Base-by-base conservation (phyloP, 2,329 filamentous ascomycete species). In the Endoconidiophora polonica region DNA sequence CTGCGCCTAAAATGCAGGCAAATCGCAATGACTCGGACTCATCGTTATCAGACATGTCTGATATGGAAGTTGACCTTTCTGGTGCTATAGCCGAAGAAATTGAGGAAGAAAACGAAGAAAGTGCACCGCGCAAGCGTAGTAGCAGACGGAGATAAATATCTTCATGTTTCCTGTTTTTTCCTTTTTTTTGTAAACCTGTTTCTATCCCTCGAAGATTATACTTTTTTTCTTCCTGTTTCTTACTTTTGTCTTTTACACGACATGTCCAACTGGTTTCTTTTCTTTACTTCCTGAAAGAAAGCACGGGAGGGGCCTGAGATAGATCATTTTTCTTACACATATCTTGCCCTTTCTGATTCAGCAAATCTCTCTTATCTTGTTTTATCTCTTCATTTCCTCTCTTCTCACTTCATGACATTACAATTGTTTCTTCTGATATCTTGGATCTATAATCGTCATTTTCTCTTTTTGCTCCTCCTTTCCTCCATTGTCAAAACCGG, bases 41-140 rank as follows among this genome's bases (percentile, higher is more conserved):
- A n/a, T 54, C 52, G 16, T 20, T 54, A 45, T 54, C 52, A 14
- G 48, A 54, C 6, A 51, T 50, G 16, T 54, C 44, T n/a, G 52
- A 54, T 24, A 48, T 50, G 40, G 48, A 50, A n/a, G 48, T 44
- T 10, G 41, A 42, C 26, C 20, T 48, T 18, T 47, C 48, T 5
- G 39, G 33, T 18, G 37, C 48, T 18, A 36, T 49, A 22, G 50
- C 37, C 9, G 44, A 43, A 23, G 46, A 53, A 10, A 29, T 24
- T 14, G 46, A 22, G 23, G 37, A 5, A 38, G 44, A 36, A 18
- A 24, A 36, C 9, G 46, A 40, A 22, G 39, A 36, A 44, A 33
- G 18, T 6, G 26, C 40, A 5, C 16, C n/a, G 14, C 40, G 12
- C 10, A 37, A 42, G 41, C 47, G 47, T 23, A 44, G 47, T 23